phyloP scores from a whole-genome alignment of 345 rosid species.

The Rhodamnia argentea region DNA sequence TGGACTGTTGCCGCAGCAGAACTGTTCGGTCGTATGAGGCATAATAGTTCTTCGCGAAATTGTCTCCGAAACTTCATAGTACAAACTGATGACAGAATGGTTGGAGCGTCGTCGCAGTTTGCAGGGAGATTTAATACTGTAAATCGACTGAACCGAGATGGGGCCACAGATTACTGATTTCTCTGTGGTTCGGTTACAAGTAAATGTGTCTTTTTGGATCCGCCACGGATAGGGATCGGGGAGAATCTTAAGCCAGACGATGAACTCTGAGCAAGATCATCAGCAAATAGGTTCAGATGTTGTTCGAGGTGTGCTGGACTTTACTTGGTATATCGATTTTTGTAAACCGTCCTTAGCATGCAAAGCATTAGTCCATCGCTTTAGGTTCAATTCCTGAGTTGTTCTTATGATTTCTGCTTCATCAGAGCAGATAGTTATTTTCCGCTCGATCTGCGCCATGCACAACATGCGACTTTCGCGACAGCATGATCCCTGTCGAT shows the following conservation, averaged over 20 bases:
- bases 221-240: not conserved
- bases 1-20: not conserved
- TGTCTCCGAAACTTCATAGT: fast-evolving
- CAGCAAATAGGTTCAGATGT: not conserved
- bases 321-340: not conserved
- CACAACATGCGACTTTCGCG: not conserved
- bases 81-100: not conserved
- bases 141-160: not conserved
- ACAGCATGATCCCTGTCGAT: not conserved
- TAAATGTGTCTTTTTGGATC: not conserved
- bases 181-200: not conserved
- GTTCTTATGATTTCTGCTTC: not conserved
- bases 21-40: fast-evolving
- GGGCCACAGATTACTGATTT: not conserved
- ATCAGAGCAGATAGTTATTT: not conserved
- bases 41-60: not conserved
- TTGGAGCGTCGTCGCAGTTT: fast-evolving
- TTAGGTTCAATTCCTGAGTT: not conserved
- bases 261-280: fast-evolving
- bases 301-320: not conserved
- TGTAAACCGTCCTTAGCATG: not conserved
- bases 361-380: not conserved
- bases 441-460: fast-evolving
- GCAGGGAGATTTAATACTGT: not conserved
- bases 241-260: not conserved